Base-by-base conservation (phyloP, 2,329 filamentous ascomycete species). In the Cyphellophora attinorum region DNA sequence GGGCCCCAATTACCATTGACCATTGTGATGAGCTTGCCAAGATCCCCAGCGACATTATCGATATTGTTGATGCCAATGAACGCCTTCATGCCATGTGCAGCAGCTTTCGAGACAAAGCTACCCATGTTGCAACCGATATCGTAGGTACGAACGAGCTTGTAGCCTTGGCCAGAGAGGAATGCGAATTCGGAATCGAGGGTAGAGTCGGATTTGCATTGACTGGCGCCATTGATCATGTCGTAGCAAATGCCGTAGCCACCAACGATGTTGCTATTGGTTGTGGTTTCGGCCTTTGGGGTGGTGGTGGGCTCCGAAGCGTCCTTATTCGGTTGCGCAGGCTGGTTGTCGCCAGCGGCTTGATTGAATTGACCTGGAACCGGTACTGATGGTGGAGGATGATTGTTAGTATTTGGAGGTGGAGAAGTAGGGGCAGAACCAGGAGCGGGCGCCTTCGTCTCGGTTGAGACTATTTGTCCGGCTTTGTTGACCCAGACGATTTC, bases 21-120 rank as follows among this genome's bases (percentile, higher is more conserved):
- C 14, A 15, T 15, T 15, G n/a, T 15, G 18, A 29, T 29, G 4
- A 93, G 76, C 18, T 61, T 65, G 8, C 67, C 46, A n/a, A 83
- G 65, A 39, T 83, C 76, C 2, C 60, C 43, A 10, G 64, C 56
- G n/a, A 82, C 64, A 5, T 68, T 55, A 27, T 60, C 57, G 38
- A 84, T 68, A 44, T 83, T 66, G 58, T 72, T 89, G 40, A 91
- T 68, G 34, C 85, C 86, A 10, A 81, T 69, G 57, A 93, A 82
- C 19, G 93, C 60, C 56, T 79, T 79, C 54, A 84, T 70, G 31
- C 69, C 70, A 48, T 75, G 68, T n/a, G 67, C 57, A 48, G 74
- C 74, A 23, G 78, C 80, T 6, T 79, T 78, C 8, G 66, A 58
- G 19, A 81, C 61, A 12, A 81, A 72, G 11, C 67, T 73, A 2